Conservation (phyloP, 1,284 basidiomycete genomes). For the Pseudozyma hubeiensis region DNA sequence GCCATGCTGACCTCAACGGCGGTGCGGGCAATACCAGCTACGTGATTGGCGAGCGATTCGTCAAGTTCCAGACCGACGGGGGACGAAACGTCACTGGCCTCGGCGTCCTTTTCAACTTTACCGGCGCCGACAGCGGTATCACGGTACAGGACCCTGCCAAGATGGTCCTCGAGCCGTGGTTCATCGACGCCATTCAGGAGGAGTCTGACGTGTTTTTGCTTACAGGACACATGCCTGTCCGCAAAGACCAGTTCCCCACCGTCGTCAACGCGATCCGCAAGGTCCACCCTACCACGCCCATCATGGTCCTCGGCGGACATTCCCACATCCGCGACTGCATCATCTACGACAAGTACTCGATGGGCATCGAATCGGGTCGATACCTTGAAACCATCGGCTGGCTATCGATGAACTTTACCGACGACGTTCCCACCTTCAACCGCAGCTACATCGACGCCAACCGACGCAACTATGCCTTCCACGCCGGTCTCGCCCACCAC, state of each 20-base stretch:
- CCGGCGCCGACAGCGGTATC: constrained; percentile 54
- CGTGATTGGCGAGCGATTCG: constrained; percentile 52
- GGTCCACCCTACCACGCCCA: constrained; percentile 57
- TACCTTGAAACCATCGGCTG: constrained; percentile 60
- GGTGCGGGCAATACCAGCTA: constrained; percentile 35
- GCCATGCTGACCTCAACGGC: constrained; percentile 28
- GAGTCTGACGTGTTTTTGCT: constrained; percentile 62
- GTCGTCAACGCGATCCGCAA: constrained; percentile 59
- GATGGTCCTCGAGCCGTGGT: constrained; percentile 64
- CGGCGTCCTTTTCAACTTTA: constrained; percentile 62
- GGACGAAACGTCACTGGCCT: constrained; percentile 42
- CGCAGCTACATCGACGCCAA: constrained; percentile 72
- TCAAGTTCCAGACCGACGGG: constrained; percentile 52
- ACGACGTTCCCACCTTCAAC: constrained; percentile 65
- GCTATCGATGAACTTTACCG: constrained; percentile 47
- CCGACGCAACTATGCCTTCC: constrained; percentile 66
- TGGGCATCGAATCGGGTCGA: constrained; percentile 62
- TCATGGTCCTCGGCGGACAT: constrained; percentile 62
- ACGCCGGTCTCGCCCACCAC: constrained; percentile 45
- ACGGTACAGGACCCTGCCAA: constrained; percentile 54
- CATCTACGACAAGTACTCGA: constrained; percentile 50
- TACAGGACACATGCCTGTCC: constrained; percentile 65
- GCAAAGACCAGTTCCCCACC: constrained; percentile 52
- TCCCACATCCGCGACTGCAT: constrained; percentile 65
- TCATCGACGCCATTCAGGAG: constrained; percentile 51